Percentiles rank a stretch among this genome's conserved stretches.
Conservation (phyloP, 2,329 filamentous ascomycete genomes). For the Phaeosphaeria sp. region DNA sequence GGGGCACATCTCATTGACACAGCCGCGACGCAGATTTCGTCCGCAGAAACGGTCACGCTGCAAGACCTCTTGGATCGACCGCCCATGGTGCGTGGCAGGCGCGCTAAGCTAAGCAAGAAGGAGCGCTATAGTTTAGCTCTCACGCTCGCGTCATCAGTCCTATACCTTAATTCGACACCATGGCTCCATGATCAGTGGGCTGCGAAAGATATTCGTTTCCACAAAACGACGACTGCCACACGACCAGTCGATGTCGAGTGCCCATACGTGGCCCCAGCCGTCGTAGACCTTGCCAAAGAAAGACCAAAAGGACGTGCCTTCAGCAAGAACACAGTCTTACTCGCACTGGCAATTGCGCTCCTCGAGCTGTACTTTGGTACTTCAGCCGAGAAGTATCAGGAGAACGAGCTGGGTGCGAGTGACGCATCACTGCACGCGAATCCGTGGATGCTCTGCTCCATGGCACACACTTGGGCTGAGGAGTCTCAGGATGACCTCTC, state of each 20-base stretch:
- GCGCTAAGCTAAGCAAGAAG: slow-evolving; percentile 41
- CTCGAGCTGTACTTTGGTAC: slow-evolving; percentile 48
- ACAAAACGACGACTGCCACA: slow-evolving; percentile 23
- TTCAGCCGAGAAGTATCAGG: slow-evolving; percentile 39
- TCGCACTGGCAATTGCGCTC: slow-evolving; percentile 43
- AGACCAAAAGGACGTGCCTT: slow-evolving; percentile 21
- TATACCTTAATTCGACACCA: slow-evolving; percentile 46
- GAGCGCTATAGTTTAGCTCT: slow-evolving; percentile 46
- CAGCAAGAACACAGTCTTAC: slow-evolving; percentile 45
- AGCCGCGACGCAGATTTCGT: slow-evolving; percentile 11
- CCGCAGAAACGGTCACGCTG: slow-evolving; percentile 35
- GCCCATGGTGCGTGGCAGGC: slow-evolving; percentile 33
- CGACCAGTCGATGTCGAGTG: slow-evolving; percentile 38
- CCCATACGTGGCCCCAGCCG: slow-evolving; percentile 38
- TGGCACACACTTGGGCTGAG: slow-evolving; percentile 45
- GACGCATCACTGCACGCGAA: slow-evolving; percentile 27
- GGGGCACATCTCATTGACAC: slow-evolving; percentile 36
- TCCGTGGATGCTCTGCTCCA: slow-evolving; percentile 37
- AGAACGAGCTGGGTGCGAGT: slow-evolving; percentile 21
- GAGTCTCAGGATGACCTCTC: slow-evolving; percentile 44
- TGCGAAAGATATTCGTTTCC: slow-evolving; percentile 43
- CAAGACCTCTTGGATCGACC: slow-evolving; percentile 38
- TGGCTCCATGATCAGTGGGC: slow-evolving; percentile 47
- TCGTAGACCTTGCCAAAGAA: slow-evolving; percentile 3
- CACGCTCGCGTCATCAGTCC: slow-evolving; percentile 44